phyloP scores from a whole-genome alignment of 2,329 filamentous ascomycete species.

The Botrytis byssoidea region DNA sequence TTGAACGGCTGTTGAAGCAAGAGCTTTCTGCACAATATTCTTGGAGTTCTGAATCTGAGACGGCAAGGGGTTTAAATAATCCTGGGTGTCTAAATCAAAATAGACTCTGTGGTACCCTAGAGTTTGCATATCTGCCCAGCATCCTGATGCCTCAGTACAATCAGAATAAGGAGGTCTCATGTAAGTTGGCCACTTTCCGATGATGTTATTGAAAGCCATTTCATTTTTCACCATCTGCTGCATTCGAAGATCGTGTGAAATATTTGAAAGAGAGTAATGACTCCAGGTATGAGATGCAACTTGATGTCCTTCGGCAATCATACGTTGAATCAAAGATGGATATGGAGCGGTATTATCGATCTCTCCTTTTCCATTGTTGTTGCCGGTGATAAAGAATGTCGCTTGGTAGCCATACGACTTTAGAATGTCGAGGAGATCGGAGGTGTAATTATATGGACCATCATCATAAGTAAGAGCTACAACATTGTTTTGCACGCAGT shows the following conservation, averaged over 20 bases:
- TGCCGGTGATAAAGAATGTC: slow-evolving; percentile 65
- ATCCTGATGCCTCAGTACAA: slow-evolving; percentile 40
- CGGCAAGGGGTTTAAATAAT: slow-evolving; percentile 46
- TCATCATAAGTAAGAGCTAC: slow-evolving; percentile 68
- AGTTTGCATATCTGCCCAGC: slow-evolving; percentile 38
- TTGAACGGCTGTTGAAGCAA: slow-evolving; percentile 34
- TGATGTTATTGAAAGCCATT: slow-evolving; percentile 53
- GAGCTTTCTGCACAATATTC: slow-evolving; percentile 43
- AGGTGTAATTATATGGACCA: slow-evolving; percentile 61
- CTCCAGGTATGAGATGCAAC: slow-evolving; percentile 57
- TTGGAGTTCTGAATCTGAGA: slow-evolving; percentile 46
- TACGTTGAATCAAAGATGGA: slow-evolving; percentile 45
- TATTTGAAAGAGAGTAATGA: slow-evolving; percentile 46
- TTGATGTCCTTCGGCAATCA: slow-evolving; percentile 48
- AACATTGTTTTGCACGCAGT: slow-evolving; percentile 52
- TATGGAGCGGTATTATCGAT: slow-evolving; percentile 44
- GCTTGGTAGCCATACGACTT: slow-evolving; percentile 59
- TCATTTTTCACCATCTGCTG: slow-evolving; percentile 52
- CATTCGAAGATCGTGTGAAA: slow-evolving; percentile 44
- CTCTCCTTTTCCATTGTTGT: slow-evolving; percentile 46
- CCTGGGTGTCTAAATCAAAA: slow-evolving; percentile 51
- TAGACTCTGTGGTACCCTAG: slow-evolving; percentile 49
- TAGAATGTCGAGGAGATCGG: slow-evolving; percentile 62
- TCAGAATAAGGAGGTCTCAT: slow-evolving; percentile 45
- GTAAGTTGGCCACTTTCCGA: slow-evolving; percentile 54